Evolutionary conservation across 306 rosid species (phyloP), one percentile per base, ranked within the genome.

Genomic region (Begonia fuchsioides): DNA sequence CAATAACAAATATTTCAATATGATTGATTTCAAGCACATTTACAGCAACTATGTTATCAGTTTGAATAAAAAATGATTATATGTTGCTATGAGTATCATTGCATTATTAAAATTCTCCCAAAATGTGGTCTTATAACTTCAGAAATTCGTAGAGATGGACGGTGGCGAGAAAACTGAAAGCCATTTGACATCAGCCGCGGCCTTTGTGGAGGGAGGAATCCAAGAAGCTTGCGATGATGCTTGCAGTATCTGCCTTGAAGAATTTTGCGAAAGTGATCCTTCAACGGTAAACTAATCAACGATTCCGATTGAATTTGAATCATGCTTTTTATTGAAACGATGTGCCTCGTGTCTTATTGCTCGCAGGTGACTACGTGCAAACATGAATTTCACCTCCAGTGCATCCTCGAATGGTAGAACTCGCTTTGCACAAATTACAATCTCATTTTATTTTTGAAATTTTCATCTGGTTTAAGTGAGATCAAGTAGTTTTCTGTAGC

Each of bases 181-280:
- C 16, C 95, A 84, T 74, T 79, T 90, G 82, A 79, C 93, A 18
- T 90, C 97, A 13, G 82, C 95, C 12, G 97, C 71, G 4, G 97
- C 97, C 57, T 90, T 90, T 63, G 97, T 90, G 15, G 95, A 90
- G 69, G 97, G 97, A 41, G 97, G 97, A 66, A 76, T 90, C 48
- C 97, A 81, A 75, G 95, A 90, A 6, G 94, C 95, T 17, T 90
- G 93, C 58, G 97, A 81, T 57, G 95, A 84, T 67, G 67, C 97
- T 60, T 90, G 97, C 69, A 90, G 97, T 62, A 90, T 90, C 62
- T 90, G 97, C 55, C 93, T 90, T 43, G 97, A 90, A 52, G 80
- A 54, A 39, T 90, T 90, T 56, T 69, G 73, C 52, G 84, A 84
- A 2, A 90, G 82, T 60, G 95, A 90, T 75, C 97, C 97, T 59